phyloP scores from a whole-genome alignment of 805 yeast genomes.

The Myxozyma monticola region DNA sequence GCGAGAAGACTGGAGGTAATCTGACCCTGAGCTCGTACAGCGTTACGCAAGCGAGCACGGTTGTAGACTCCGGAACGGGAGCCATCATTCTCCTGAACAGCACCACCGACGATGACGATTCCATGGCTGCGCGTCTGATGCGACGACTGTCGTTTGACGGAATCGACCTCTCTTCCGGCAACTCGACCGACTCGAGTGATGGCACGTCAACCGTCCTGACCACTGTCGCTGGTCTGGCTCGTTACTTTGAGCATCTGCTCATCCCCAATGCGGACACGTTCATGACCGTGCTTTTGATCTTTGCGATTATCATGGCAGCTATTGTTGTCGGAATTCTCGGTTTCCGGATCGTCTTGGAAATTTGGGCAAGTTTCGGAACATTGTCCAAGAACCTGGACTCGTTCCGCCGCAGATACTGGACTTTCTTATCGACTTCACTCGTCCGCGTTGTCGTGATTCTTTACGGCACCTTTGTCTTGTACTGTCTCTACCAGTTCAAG shows the following conservation, averaged over 20 bases:
- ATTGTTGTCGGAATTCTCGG: slow-evolving; percentile 31
- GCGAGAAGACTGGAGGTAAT: slow-evolving; percentile 39
- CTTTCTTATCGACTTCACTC: slow-evolving; percentile 32
- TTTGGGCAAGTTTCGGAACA: slow-evolving; percentile 18
- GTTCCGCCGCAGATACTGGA: slow-evolving; percentile 34
- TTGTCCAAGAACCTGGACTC: slow-evolving; percentile 25
- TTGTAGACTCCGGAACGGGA: slow-evolving; percentile 17
- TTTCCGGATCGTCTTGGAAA: slow-evolving; percentile 35
- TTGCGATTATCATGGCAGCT: slow-evolving; percentile 35
- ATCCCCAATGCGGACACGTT: slow-evolving; percentile 40
- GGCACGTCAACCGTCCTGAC: slow-evolving; percentile 23
- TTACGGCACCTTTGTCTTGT: slow-evolving; percentile 40
- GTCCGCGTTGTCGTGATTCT: slow-evolving; percentile 36
- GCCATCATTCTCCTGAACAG: slow-evolving; percentile 17
- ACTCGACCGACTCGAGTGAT: slow-evolving; percentile 3
- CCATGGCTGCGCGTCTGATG: slow-evolving; percentile 12
- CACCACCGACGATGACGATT: slow-evolving; percentile 1
- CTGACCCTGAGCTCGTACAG: slow-evolving; percentile 29
- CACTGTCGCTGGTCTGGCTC: slow-evolving; percentile 36
- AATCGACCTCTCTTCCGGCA: slow-evolving; percentile 9
- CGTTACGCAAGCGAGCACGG: slow-evolving; percentile 23
- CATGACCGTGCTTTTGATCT: slow-evolving; percentile 39
- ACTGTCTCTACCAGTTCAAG: slow-evolving; percentile 38
- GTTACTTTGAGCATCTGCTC: slow-evolving; percentile 36
- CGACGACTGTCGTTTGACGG: slow-evolving; percentile 18